These are phyloP conservation scores for Aspergillus arachidicola DNA, from an alignment of 2,329 filamentous ascomycete species.

Conservation along the genomic window DNA sequence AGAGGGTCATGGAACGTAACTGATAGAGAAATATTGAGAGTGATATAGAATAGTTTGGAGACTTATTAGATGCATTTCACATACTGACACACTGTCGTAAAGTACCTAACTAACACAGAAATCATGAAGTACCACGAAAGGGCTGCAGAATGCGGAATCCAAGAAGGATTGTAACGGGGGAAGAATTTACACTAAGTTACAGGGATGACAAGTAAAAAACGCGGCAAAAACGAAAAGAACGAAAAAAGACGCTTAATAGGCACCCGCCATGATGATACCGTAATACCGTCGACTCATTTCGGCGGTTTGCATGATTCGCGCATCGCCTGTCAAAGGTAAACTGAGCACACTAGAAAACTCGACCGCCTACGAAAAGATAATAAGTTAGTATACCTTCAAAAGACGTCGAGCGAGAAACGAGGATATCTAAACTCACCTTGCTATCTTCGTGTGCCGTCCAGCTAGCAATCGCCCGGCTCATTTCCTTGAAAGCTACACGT, in stretches of 20 bases:
- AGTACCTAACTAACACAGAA: neutral
- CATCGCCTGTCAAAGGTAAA: slow-evolving; percentile 67
- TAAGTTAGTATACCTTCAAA: neutral
- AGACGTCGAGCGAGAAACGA: neutral
- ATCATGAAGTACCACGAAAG: slow-evolving; percentile 1
- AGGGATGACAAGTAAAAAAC: neutral
- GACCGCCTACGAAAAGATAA: slow-evolving; percentile 26
- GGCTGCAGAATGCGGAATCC: slow-evolving; percentile 1
- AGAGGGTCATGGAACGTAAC: too few species aligned
- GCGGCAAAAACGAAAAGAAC: neutral
- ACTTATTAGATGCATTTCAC: slow-evolving; percentile 3
- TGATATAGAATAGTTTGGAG: neutral
- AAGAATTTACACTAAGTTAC: slow-evolving; percentile 7
- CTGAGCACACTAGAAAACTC: slow-evolving; percentile 43
- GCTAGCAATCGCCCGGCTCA: slow-evolving; percentile 72
- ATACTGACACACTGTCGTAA: slow-evolving; percentile 1
- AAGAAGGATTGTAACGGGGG: neutral
- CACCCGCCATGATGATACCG: slow-evolving; percentile 61
- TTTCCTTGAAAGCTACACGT: slow-evolving; percentile 77
- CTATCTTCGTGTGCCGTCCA: slow-evolving; percentile 64
- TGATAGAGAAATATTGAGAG: too few species aligned
- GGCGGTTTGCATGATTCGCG: slow-evolving; percentile 69
- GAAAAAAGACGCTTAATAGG: slow-evolving; percentile 29
- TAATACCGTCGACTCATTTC: slow-evolving; percentile 72
- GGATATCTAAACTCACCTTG: slow-evolving; percentile 50